Conservation (phyloP, 768 basidiomycete species). For the Kwoniella dejecticola region DNA sequence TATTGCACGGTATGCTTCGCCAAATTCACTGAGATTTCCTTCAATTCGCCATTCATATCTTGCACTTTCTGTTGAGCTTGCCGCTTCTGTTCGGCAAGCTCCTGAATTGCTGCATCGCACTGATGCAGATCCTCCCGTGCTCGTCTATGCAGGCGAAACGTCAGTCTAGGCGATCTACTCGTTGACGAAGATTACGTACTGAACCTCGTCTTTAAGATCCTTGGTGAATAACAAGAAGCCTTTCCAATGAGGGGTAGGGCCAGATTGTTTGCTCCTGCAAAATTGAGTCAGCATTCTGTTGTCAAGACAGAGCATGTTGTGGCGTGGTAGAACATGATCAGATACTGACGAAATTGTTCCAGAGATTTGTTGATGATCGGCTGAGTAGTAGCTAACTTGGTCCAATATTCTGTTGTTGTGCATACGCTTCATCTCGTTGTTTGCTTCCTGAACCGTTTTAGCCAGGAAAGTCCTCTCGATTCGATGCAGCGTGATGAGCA, state of each 20-base stretch:
- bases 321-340: too few relatives aligned
- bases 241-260: constrained; percentile 19
- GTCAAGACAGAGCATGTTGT: not conserved
- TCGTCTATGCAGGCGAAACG: not conserved
- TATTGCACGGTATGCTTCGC: too few relatives aligned
- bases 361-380: constrained; percentile 18
- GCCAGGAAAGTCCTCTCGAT: constrained; percentile 77
- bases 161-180: not conserved
- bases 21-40: constrained; percentile 51
- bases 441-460: constrained; percentile 65
- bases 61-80: constrained; percentile 10
- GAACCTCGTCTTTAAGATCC: constrained; percentile 12
- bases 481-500: constrained; percentile 71
- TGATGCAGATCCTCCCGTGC: not conserved
- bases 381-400: constrained; percentile 25
- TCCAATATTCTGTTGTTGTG: constrained; percentile 13
- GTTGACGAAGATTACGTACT: constrained; percentile 14
- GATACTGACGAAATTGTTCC: constrained; percentile 15
- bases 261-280: constrained; percentile 19
- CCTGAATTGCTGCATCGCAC: not conserved
- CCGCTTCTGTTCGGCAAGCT: constrained; percentile 12
- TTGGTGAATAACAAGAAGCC: constrained; percentile 21
- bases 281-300: not conserved
- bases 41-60: constrained; percentile 6
- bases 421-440: constrained; percentile 56